Evolutionary conservation across 2,329 filamentous ascomycete genomes (phyloP).

Genomic region (Allantophomopsis cytisporea): DNA sequence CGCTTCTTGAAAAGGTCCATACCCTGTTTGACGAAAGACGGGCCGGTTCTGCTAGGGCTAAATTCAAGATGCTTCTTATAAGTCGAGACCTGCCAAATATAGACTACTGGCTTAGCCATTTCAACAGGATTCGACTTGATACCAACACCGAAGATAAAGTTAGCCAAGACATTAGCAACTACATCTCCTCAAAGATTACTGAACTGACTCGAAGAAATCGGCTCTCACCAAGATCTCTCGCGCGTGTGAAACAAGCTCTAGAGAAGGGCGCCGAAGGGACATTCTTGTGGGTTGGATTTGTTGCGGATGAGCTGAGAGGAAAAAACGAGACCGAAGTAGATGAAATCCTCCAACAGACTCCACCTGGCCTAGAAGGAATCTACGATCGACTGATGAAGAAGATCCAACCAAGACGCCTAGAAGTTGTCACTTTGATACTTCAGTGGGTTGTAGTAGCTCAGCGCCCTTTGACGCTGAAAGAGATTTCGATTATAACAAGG

Average conservation of each 20-base stretch:
- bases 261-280: slow-evolving; percentile 14
- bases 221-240: slow-evolving; percentile 6
- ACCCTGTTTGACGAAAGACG: too few relatives aligned
- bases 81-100: slow-evolving; percentile 9
- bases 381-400: slow-evolving; percentile 1
- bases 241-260: slow-evolving; percentile 7
- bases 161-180: slow-evolving; percentile 12
- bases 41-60: too few relatives aligned
- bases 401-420: neutral
- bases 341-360: neutral
- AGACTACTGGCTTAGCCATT: slow-evolving; percentile 3
- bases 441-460: slow-evolving; percentile 1
- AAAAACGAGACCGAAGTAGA: slow-evolving; percentile 2
- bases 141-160: slow-evolving; percentile 9
- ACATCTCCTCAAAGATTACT: slow-evolving; percentile 12
- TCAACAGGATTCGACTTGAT: slow-evolving; percentile 12
- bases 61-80: slow-evolving; percentile 11
- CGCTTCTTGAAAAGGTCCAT: slow-evolving; percentile 1
- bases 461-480: neutral
- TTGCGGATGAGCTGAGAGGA: slow-evolving; percentile 5
- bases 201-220: slow-evolving; percentile 5
- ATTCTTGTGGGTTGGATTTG: slow-evolving; percentile 18
- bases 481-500: neutral
- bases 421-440: neutral
- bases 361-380: neutral